Evolutionary conservation across 1,139 yeast genomes (phyloP), one percentile per base, ranked within the genome.

Genomic region (Lodderomyces jiufengensis): DNA sequence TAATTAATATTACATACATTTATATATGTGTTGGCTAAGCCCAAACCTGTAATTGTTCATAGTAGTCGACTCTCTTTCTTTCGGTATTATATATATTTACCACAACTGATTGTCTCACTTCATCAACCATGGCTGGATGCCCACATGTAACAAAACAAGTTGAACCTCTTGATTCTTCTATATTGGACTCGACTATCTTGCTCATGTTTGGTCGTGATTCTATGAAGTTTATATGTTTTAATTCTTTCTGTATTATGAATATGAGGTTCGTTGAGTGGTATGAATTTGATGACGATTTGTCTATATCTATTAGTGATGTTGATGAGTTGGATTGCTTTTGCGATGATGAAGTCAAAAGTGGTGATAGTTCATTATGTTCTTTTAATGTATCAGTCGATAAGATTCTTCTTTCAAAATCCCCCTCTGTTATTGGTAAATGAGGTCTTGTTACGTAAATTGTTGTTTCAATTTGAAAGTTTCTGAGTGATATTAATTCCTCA

Each of bases 61-160:
- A 73, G 43, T 68, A 63, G 42, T 73, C 80, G 9, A 74, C 56
- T 31, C 78, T 55, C 37, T 62, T 63, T 5, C 47, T 44, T 9
- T 57, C 56, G 3, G 49, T 42, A 34, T 58, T 49, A 32, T 49
- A 55, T 8, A 64, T 51, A 38, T 55, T 49, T 26, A 46, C 38
- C 9, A 56, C 66, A 11, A 62, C 66, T 1, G 60, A 49, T 8
- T 53, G 54, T 39, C 70, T 68, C 10, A 73, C 52, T 30, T 66
- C 67, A 54, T 80, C 86, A 28, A 64, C 70, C 70, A 72, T 63
- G 11, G 54, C 53, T 10, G 76, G 71, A 42, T 71, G 76, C 0
- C 75, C 77, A 51, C 79, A 74, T 1, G 70, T 58, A 15, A 70
- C 64, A 45, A 69, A 63, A 9, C 73, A 72, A 18, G 72, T 50